phyloP scores from a whole-genome alignment of 2,329 filamentous ascomycete species.

The Colletotrichum sp. region DNA sequence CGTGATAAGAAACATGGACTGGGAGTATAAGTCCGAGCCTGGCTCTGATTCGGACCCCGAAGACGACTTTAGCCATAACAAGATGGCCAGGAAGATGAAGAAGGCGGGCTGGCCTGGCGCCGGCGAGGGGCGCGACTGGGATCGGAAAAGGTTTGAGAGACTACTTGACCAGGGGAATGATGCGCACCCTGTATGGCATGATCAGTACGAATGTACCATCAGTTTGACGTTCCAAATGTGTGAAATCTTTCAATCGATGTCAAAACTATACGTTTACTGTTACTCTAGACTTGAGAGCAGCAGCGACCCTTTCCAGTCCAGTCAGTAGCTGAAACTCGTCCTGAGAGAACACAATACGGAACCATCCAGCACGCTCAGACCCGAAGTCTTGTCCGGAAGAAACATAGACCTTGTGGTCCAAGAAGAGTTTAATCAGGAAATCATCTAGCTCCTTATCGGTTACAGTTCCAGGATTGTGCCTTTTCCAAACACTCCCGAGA shows the following conservation, averaged over 20 bases:
- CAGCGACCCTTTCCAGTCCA: slow-evolving; percentile 11
- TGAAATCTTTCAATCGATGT: neutral
- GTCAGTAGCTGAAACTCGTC: slow-evolving; percentile 31
- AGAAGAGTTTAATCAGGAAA: slow-evolving; percentile 14
- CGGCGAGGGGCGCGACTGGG: slow-evolving; percentile 4
- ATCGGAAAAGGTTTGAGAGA: slow-evolving; percentile 9
- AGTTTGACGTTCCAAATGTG: too few relatives aligned
- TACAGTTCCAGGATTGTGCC: slow-evolving; percentile 80
- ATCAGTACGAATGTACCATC: too few relatives aligned
- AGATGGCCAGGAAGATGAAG: slow-evolving; percentile 10
- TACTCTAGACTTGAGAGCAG: neutral
- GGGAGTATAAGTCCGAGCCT: neutral
- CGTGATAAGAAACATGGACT: neutral
- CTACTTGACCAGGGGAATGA: neutral
- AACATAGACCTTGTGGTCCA: slow-evolving; percentile 37
- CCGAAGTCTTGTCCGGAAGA: slow-evolving; percentile 41
- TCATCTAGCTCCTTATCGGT: slow-evolving; percentile 62
- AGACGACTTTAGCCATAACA: slow-evolving; percentile 1
- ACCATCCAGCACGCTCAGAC: slow-evolving; percentile 41
- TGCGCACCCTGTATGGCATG: neutral
- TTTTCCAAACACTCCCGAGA: slow-evolving; percentile 52
- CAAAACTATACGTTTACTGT: neutral
- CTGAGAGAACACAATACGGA: slow-evolving; percentile 43
- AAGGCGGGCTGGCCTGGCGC: slow-evolving; percentile 20
- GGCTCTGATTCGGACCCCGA: slow-evolving; percentile 1